Base-by-base conservation (phyloP, 139 green algal species). In the Chlamydomonas sp. region DNA sequence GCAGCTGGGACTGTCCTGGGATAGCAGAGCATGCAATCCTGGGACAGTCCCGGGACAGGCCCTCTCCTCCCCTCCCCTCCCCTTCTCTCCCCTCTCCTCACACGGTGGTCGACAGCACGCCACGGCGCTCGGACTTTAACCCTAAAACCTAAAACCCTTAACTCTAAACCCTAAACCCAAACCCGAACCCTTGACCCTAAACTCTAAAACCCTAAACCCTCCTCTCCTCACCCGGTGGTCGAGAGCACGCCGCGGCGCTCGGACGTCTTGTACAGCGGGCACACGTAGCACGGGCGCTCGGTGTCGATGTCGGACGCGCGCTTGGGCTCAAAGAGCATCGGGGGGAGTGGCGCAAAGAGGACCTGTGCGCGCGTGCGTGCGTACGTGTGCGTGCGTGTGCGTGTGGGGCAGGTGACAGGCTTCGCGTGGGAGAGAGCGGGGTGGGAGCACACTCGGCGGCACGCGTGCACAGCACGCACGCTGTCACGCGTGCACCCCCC, bases 211-310 rank as follows among this genome's bases (percentile, higher is more conserved):
- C n/a, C n/a, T n/a, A n/a, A n/a, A n/a, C n/a, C n/a, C n/a, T n/a
- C n/a, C n/a, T n/a, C n/a, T n/a, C n/a, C n/a, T n/a, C n/a, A n/a
- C 4, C 87, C 87, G 1, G 87, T 92, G 24, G 87, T 92, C 54
- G 79, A 78, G 13, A 83, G 67, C 29, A 87, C 73, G 3, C 88
- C 88, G 1, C 79, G 72, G 37, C 88, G 72, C 65, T 92, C 86
- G n/a, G 68, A 78, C 1, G 88, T 93, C 74, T 86, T 82, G 67
- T 93, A 93, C 38, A 93, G 66, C 5, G 88, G 88, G 76, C 87
- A 92, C n/a, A 66, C 76, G 77, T 94, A 94, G 66, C 84, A 8
- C 5, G 73, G 33, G 31, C 57, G 35, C 6, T 66, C 16, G 3
- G 35, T 66, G 33, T 71, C 31, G 81, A 57, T 34, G 75, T 69